Base-by-base conservation (phyloP, 73 alveolate genomes). In the Loxodes magnus region DNA sequence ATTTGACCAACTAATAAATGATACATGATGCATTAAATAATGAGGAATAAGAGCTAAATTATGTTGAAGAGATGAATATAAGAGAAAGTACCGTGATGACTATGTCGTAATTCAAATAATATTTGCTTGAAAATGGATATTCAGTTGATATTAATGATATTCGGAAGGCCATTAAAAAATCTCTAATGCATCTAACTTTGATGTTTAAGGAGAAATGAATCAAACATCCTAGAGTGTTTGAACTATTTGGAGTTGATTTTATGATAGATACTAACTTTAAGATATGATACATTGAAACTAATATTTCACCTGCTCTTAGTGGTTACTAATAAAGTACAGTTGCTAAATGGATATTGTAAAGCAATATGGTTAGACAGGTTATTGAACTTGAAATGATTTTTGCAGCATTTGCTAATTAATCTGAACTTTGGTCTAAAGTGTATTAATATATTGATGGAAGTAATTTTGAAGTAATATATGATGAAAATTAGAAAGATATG, bases 171-270 rank as follows among this genome's bases (percentile, higher is more conserved):
- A 46, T 46, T 37, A 46, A 46, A 25, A 10, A 10, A 24, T 25
- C 22, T n/a, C 22, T 46, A 41, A 17, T 22, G 16, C 53, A 46
- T 1, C 39, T 46, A 15, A 23, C 17, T 19, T 5, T 7, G 17
- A 46, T 46, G 53, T 9, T 25, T 3, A 46, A 7, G 10, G 52
- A 17, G 7, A 46, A 46, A 9, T 24, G 22, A 7, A 5, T 46
- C n/a, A 10, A 19, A 19, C 59, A 46, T 2, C 59, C 59, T 0
- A 41, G 59, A 15, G 71, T 56, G 5, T 56, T 56, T 22, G 71
- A 56, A 14, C 31, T 56, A 27, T 56, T 21, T 44, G 71, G 71
- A 5, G 19, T 37, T n/a, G 71, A 56, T 43, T 56, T 43, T 10
- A 41, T 56, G 42, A 42, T 56, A 42, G 71, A 56, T 2, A 24